These are phyloP conservation scores for Drechslerella stenobrocha DNA, from an alignment of 2,329 filamentous ascomycete species.

Conservation along the genomic window DNA sequence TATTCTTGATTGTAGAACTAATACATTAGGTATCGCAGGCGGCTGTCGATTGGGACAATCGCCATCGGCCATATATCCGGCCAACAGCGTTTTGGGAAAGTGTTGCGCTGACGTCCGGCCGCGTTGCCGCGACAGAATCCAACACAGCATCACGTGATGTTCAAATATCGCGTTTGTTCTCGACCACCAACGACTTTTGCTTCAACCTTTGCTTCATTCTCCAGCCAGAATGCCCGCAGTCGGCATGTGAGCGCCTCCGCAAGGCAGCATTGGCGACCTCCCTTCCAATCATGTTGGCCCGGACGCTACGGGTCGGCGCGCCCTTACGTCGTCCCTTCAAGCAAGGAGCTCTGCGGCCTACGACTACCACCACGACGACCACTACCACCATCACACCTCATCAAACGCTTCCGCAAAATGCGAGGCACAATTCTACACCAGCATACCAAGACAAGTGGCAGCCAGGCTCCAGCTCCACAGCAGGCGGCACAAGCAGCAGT, in stretches of 20 bases:
- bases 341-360: constrained; percentile 5
- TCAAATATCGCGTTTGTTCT: neutral
- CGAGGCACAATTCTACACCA: constrained; percentile 32
- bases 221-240: neutral
- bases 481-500: constrained; percentile 60
- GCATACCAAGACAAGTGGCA: constrained; percentile 28
- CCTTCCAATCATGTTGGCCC: constrained; percentile 19
- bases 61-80: no score
- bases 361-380: neutral
- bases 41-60: no score
- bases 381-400: constrained; percentile 3
- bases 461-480: constrained; percentile 5
- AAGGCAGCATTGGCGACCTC: constrained; percentile 1
- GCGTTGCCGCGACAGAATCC: constrained; percentile 10
- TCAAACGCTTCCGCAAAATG: constrained; percentile 21
- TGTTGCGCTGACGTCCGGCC: constrained; percentile 2
- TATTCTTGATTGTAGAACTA: no score
- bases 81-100: neutral
- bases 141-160: constrained; percentile 44
- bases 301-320: constrained; percentile 33
- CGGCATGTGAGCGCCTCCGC: constrained; percentile 20
- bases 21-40: no score
- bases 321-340: constrained; percentile 23
- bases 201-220: neutral
- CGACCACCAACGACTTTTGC: neutral